phyloP scores from a whole-genome alignment of 345 rosid genomes.

The Populus tremula region DNA sequence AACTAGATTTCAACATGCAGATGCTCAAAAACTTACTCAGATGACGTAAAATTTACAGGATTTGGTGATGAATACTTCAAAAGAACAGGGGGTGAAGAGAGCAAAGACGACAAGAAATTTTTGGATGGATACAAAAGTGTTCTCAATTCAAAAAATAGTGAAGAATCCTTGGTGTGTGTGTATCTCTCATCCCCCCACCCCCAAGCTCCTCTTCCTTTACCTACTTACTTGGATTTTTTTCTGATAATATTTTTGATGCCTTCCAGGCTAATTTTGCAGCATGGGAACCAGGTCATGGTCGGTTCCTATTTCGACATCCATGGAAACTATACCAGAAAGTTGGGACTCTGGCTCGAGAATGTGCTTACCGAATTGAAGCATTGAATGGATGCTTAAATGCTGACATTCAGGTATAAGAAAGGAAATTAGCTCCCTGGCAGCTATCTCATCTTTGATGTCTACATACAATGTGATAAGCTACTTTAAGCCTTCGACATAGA shows the following conservation, averaged over 20 bases:
- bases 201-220: not conserved
- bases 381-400: constrained; percentile 46
- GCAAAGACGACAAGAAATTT: constrained; percentile 28
- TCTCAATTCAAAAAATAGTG: constrained; percentile 54
- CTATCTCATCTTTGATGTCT: not conserved
- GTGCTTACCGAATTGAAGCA: constrained; percentile 63
- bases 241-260: not conserved
- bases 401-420: constrained; percentile 39
- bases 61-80: constrained; percentile 55
- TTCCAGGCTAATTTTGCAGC: constrained; percentile 68
- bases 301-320: constrained; percentile 66
- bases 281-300: constrained; percentile 88
- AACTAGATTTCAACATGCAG: not conserved
- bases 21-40: not conserved
- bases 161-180: constrained; percentile 67
- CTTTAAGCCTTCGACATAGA: not conserved
- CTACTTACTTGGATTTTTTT: not conserved
- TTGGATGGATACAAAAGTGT: constrained; percentile 51
- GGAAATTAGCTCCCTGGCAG: not conserved
- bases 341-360: constrained; percentile 49
- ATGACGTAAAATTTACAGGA: constrained; percentile 34
- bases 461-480: not conserved
- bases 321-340: constrained; percentile 66
- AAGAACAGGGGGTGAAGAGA: constrained; percentile 20
- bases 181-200: not conserved